phyloP scores from a whole-genome alignment of 352 stramenopile species.

The Pythium guiyangense region DNA sequence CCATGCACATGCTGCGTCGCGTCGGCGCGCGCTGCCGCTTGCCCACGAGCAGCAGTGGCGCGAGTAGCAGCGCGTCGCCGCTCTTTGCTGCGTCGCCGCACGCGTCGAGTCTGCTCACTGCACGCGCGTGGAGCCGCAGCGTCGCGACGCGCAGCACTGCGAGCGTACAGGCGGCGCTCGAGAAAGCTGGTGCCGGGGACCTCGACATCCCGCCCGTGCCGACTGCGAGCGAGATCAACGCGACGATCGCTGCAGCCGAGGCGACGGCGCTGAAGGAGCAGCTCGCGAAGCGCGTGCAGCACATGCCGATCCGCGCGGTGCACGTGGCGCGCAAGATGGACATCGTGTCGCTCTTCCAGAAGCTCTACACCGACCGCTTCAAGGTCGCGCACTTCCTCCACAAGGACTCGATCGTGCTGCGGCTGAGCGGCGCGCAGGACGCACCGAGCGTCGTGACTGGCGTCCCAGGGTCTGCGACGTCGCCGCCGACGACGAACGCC shows the following conservation, averaged over 20 bases:
- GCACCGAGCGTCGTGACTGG: constrained; percentile 36
- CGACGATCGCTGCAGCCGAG: too few species aligned
- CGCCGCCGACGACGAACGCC: constrained; percentile 13
- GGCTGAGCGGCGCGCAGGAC: constrained; percentile 37
- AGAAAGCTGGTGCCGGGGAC: constrained; percentile 19
- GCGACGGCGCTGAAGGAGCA: too few species aligned
- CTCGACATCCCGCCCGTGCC: too few species aligned
- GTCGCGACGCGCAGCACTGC: constrained; percentile 11
- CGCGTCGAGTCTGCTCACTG: constrained; percentile 15
- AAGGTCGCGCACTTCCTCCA: too few species aligned
- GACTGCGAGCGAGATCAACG: too few species aligned
- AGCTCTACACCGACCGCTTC: too few species aligned
- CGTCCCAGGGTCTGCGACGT: neutral
- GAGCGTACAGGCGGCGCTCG: neutral
- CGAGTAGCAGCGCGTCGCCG: constrained; percentile 7
- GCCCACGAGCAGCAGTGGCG: neutral
- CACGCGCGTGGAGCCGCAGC: constrained; percentile 4
- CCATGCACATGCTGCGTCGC: constrained; percentile 48
- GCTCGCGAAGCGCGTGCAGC: too few species aligned
- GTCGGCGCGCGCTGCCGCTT: constrained; percentile 19
- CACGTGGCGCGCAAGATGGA: too few species aligned
- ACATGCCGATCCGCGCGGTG: too few species aligned
- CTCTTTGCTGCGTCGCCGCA: constrained; percentile 7
- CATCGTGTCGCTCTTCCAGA: too few species aligned
- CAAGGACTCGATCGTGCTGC: too few species aligned